Conservation (phyloP, 441 rosid genomes). For the Adansonia rubrostipa region DNA sequence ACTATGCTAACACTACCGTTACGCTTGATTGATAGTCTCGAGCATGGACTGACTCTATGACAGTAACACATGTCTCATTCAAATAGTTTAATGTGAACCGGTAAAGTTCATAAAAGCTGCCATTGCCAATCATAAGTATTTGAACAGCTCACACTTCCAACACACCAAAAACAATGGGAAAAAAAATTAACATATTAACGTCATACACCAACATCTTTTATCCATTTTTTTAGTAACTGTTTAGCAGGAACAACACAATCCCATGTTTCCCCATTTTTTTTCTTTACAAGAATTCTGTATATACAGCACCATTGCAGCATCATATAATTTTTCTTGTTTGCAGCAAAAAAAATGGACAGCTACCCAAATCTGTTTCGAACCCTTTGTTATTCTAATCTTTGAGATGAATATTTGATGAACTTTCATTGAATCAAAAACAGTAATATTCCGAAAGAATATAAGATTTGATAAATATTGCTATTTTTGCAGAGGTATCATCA, state of each 20-base stretch:
- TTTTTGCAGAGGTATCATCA: background rate
- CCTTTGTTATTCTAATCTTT: background rate
- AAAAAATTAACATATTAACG: too few species aligned
- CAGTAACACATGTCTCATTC: background rate
- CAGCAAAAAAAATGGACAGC: background rate
- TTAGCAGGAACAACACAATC: too few species aligned
- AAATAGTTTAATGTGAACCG: background rate
- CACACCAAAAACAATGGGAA: too few species aligned
- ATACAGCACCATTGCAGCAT: background rate
- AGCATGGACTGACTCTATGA: too few species aligned
- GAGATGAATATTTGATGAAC: constrained; percentile 5
- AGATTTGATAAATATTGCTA: background rate
- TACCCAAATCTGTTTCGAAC: background rate
- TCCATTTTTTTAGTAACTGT: too few species aligned
- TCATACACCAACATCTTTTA: too few species aligned
- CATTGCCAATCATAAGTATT: background rate
- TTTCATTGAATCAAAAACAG: background rate
- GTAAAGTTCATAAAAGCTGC: background rate
- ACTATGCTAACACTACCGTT: too few species aligned
- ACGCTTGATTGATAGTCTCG: too few species aligned
- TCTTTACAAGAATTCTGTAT: too few species aligned
- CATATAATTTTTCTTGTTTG: background rate
- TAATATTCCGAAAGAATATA: background rate
- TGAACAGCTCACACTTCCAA: background rate
- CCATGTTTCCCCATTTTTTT: too few species aligned